These are phyloP conservation scores for Kalmusia sp. DNA, from an alignment of 2,329 filamentous ascomycete genomes.

Conservation along the genomic window DNA sequence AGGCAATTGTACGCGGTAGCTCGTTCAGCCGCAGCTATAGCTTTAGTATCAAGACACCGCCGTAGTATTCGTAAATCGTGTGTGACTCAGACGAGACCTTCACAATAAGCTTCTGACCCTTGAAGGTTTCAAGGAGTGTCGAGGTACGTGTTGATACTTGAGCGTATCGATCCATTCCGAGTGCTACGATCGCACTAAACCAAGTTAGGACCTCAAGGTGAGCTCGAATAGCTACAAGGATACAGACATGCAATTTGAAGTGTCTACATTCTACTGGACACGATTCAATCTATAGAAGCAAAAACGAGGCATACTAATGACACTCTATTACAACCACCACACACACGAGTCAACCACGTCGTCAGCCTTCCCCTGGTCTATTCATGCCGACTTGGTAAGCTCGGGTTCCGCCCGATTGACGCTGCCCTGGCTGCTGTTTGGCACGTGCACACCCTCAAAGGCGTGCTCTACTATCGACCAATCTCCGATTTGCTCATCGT, in stretches of 20 bases:
- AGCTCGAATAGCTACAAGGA: too few species aligned
- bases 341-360: background rate
- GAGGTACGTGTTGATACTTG: too few species aligned
- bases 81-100: too few species aligned
- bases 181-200: too few species aligned
- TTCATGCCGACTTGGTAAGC: background rate
- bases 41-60: too few species aligned
- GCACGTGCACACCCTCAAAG: constrained; percentile 18
- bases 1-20: constrained; percentile 5
- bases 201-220: too few species aligned
- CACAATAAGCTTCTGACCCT: too few species aligned
- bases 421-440: background rate
- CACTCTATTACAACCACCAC: background rate
- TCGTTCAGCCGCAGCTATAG: constrained; percentile 8
- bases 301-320: background rate
- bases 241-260: too few species aligned
- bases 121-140: too few species aligned
- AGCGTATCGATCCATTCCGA: too few species aligned
- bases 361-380: background rate
- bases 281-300: background rate
- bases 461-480: constrained; percentile 50
- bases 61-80: too few species aligned
- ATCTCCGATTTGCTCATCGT: constrained; percentile 64
- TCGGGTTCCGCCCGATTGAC: background rate
- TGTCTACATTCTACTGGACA: too few species aligned